Evolutionary conservation across 2,329 filamentous ascomycete genomes (phyloP), one percentile per base, ranked within the genome.

Genomic region (Neurospora crassa): DNA sequence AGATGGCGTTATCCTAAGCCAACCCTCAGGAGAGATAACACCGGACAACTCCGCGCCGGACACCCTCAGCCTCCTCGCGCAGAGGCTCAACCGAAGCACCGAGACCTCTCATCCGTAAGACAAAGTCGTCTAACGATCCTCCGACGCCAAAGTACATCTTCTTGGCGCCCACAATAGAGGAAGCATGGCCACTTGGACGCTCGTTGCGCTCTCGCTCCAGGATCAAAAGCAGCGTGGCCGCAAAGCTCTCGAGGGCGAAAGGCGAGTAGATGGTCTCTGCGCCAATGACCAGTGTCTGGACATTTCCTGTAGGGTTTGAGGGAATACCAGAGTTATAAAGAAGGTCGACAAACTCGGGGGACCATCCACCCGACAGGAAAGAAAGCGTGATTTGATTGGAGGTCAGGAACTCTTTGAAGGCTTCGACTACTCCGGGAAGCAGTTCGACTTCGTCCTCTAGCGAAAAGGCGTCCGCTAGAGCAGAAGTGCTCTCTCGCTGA

Each of bases 241-340:
- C 88, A 77, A 95, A 96, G 0, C 88, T 85, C 43, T 83, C 82
- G 29, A 94, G 85, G 0, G 91, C 90, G 71, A 89, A 89, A 0
- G 91, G 92, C 2, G 90, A 93, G 80, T 96, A 96, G 67, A 96
- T 95, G 0, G 92, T 96, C 80, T 96, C 92, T 0, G 92, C 91
- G 0, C 90, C 92, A 1, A 96, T 81, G 5, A 94, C 82, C 2
- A 92, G 80, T 16, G 84, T 86, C 59, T 76, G 79, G 76, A 45
- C 70, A 29, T n/a, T 71, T 42, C 69, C 67, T 40, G 71, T 67
- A 41, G 74, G 45, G 29, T 67, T 69, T 71, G 73, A 63, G 67
- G 75, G 72, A 47, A 76, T 68, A 40, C 75, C 74, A 5, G 74
- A 73, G 34, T 69, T 71, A 75, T 85, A 85, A 8, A 94, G 80